phyloP scores from a whole-genome alignment of 2,329 filamentous ascomycete species.

The Periconia sp. region DNA sequence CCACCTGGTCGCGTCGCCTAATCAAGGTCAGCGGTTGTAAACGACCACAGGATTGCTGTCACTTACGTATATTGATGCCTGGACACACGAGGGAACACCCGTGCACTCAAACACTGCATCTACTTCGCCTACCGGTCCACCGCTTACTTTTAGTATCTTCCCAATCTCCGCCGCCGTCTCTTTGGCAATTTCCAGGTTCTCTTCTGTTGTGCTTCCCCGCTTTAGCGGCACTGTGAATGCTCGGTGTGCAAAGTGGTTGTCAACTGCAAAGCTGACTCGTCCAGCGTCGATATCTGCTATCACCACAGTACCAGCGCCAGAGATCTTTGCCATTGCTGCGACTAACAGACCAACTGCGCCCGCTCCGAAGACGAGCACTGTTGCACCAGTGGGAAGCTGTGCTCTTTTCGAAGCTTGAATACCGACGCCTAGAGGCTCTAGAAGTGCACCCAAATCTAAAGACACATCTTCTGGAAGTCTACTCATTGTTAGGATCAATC shows the following conservation, averaged over 20 bases:
- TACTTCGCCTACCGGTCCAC: conserved; percentile 58
- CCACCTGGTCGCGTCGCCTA: conserved; percentile 70
- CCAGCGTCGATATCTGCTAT: conserved; percentile 67
- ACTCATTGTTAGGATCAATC: conserved; percentile 10
- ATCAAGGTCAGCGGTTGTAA: conserved; percentile 7
- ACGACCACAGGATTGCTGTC: background rate
- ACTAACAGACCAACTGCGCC: conserved; percentile 66
- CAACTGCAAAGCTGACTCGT: conserved; percentile 61
- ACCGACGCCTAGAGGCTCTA: conserved; percentile 67
- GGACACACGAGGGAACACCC: conserved; percentile 76
- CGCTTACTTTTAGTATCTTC: conserved; percentile 41
- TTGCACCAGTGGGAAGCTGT: conserved; percentile 52
- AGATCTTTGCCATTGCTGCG: conserved; percentile 62
- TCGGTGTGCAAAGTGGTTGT: conserved; percentile 56
- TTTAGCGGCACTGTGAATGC: conserved; percentile 55
- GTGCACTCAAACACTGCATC: conserved; percentile 79
- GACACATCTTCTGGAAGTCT: conserved; percentile 59
- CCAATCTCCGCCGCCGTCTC: conserved; percentile 53
- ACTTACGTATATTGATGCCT: conserved; percentile 72
- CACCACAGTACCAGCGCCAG: conserved; percentile 60
- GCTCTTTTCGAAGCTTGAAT: conserved; percentile 65
- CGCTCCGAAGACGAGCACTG: conserved; percentile 65
- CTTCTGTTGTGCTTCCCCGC: conserved; percentile 57
- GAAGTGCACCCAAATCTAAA: conserved; percentile 62
- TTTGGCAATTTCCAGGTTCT: conserved; percentile 59